These are phyloP conservation scores for Euphorbia peplus DNA, from an alignment of 345 rosid genomes.

Conservation along the genomic window DNA sequence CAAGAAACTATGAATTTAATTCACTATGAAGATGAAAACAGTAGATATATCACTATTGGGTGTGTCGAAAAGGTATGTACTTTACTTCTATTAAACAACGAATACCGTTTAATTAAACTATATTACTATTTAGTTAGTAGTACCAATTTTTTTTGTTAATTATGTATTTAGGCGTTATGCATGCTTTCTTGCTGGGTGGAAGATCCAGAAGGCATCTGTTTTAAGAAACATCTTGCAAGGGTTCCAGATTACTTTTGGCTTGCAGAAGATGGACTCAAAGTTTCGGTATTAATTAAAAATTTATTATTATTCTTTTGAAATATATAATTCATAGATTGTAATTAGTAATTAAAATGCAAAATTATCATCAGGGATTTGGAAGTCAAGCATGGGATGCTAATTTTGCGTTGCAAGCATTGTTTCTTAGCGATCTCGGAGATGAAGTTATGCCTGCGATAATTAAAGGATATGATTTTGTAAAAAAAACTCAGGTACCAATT, in stretches of 20 bases:
- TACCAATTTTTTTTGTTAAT: background rate
- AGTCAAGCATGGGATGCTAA: conserved; percentile 64
- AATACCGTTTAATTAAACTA: no score
- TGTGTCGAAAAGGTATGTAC: conserved; percentile 26
- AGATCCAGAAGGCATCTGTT: conserved; percentile 50
- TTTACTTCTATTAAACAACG: no score
- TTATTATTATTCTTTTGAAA: no score
- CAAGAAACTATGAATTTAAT: conserved; percentile 23
- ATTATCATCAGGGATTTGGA: conserved; percentile 42
- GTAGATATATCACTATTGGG: conserved; percentile 37
- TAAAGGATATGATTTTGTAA: conserved; percentile 38
- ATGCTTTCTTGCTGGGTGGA: conserved; percentile 74
- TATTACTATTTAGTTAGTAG: no score
- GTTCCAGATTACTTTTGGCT: conserved; percentile 57
- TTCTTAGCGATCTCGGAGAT: conserved; percentile 31
- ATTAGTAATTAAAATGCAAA: background rate
- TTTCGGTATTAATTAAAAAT: conserved; percentile 39
- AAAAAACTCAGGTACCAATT: conserved; percentile 55
- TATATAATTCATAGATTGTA: no score
- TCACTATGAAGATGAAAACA: conserved; percentile 34
- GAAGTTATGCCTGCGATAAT: conserved; percentile 35
- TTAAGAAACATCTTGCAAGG: conserved; percentile 57
- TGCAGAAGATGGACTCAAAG: conserved; percentile 67
- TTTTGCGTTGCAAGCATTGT: conserved; percentile 42
- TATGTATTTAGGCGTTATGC: conserved; percentile 33